phyloP scores from a whole-genome alignment of 345 rosid genomes.

The Linum lewisii region DNA sequence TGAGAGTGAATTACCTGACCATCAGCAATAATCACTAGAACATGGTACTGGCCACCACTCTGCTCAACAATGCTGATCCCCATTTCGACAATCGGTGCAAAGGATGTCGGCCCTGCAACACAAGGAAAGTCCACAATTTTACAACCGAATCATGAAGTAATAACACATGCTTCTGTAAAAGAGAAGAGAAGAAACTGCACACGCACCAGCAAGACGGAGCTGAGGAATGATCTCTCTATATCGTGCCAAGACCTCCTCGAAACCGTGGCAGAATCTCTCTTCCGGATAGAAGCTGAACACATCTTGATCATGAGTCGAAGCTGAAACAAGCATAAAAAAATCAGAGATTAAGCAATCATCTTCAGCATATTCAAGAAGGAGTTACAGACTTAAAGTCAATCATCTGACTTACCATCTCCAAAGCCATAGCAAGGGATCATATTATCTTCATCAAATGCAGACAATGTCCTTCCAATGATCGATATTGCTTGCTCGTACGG shows the following conservation, averaged over 20 bases:
- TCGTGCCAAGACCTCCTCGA: constrained; percentile 74
- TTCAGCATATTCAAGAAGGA: neutral
- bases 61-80: constrained; percentile 61
- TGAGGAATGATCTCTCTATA: constrained; percentile 49
- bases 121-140: neutral
- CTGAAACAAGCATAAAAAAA: too few relatives aligned
- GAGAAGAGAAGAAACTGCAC: neutral
- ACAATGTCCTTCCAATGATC: constrained; percentile 61
- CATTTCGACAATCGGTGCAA: constrained; percentile 56
- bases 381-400: neutral
- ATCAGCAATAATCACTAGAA: constrained; percentile 62
- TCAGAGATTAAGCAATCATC: neutral
- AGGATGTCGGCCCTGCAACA: constrained; percentile 68
- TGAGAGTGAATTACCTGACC: constrained; percentile 63
- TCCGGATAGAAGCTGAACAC: constrained; percentile 69
- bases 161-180: neutral
- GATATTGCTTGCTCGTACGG: constrained; percentile 78
- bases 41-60: constrained; percentile 67
- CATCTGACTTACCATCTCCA: constrained; percentile 58
- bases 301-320: constrained; percentile 61
- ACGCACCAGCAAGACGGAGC: constrained; percentile 52
- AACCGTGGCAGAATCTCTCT: constrained; percentile 67
- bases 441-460: constrained; percentile 84
- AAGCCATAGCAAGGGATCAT: constrained; percentile 79
- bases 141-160: neutral